Evolutionary conservation across 139 green algal species (phyloP).

Genomic region (Closterium sp.): DNA sequence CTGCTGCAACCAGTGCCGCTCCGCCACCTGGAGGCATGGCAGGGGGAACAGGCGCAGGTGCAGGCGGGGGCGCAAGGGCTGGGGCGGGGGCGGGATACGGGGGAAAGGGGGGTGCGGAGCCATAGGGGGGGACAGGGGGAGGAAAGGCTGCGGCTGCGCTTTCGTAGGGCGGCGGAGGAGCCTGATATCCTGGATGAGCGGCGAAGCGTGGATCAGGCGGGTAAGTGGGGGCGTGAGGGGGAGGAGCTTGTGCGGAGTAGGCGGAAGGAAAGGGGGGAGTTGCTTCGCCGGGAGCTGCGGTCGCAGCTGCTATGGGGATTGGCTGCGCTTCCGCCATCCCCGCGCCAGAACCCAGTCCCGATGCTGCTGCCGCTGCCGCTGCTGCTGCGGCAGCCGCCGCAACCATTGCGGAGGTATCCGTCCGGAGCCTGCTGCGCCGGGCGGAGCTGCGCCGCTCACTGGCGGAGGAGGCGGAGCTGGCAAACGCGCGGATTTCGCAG

Average conservation of each 20-base stretch:
- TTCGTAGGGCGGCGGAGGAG: neutral
- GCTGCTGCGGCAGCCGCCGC: no score
- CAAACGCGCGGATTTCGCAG: neutral
- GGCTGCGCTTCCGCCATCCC: neutral
- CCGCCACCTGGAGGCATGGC: neutral
- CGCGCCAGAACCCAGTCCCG: neutral
- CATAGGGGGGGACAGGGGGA: neutral
- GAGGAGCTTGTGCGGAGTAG: neutral
- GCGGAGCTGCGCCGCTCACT: neutral
- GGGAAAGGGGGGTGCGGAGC: neutral
- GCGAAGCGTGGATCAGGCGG: neutral
- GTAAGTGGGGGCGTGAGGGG: neutral
- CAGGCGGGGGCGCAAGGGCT: neutral
- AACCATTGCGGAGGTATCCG: neutral
- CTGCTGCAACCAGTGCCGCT: constrained; percentile 30
- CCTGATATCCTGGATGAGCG: neutral
- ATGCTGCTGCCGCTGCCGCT: neutral
- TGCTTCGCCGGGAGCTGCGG: neutral
- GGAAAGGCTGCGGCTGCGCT: neutral
- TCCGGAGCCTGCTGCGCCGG: neutral
- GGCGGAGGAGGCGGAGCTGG: no score
- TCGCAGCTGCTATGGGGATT: neutral
- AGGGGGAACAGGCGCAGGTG: neutral
- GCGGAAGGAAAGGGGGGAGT: neutral
- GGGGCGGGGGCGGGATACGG: neutral